phyloP scores from a whole-genome alignment of 306 rosid species.

The Vigna trinervia region DNA sequence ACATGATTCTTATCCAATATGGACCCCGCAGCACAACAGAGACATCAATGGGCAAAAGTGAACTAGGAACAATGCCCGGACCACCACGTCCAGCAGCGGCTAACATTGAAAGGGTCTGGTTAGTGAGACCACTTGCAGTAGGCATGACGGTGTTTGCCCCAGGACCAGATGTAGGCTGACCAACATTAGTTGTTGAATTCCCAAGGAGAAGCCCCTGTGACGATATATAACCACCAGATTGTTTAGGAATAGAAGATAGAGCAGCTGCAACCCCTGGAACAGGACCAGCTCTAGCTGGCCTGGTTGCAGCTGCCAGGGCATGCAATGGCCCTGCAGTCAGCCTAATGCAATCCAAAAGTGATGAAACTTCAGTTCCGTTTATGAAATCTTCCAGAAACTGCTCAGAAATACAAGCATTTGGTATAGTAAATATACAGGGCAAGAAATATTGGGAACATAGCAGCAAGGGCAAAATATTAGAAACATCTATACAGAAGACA shows the following conservation, averaged over 20 bases:
- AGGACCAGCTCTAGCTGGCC: constrained; percentile 98
- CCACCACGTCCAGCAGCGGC: constrained; percentile 96
- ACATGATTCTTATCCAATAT: constrained; percentile 95
- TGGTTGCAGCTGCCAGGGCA: constrained; percentile 97
- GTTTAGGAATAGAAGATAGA: constrained; percentile 79
- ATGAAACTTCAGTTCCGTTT: constrained; percentile 97
- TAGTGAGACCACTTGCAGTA: constrained; percentile 60
- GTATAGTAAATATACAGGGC: constrained; percentile 21
- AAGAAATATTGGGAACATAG: background rate
- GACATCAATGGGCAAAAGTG: constrained; percentile 96
- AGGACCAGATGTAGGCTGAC: constrained; percentile 65
- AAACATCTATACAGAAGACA: constrained; percentile 33
- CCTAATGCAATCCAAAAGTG: constrained; percentile 97
- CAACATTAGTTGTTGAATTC: constrained; percentile 57
- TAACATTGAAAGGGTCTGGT: constrained; percentile 76
- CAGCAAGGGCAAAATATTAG: constrained; percentile 14
- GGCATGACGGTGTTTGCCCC: constrained; percentile 62
- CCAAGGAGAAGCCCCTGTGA: constrained; percentile 73
- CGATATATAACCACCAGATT: constrained; percentile 69
- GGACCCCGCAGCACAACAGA: constrained; percentile 99
- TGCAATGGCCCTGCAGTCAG: constrained; percentile 98
- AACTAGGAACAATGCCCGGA: constrained; percentile 98
- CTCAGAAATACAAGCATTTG: constrained; percentile 39
- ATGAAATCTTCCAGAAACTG: constrained; percentile 99
- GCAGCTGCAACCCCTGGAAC: constrained; percentile 79